Base-by-base conservation (phyloP, 495 filamentous ascomycete species). In the Diplogelasinospora grovesii region DNA sequence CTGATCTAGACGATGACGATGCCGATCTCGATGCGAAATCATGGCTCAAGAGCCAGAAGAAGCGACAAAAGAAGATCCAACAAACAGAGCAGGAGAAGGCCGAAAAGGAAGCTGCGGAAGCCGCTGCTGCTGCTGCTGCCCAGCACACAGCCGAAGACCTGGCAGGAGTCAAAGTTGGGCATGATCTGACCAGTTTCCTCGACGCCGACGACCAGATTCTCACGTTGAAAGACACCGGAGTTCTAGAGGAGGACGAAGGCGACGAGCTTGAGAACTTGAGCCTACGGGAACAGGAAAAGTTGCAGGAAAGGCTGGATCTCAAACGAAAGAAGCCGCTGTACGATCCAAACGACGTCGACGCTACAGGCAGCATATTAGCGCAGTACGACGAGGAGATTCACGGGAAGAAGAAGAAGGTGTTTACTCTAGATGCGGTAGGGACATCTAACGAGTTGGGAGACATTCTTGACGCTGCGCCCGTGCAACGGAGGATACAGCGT, bases 321-420 rank as follows among this genome's bases (percentile, higher is more conserved):
- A 95, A 96, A 71, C 95, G 92, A 77, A 86, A 86, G 63, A 88
- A 85, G 63, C 85, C 85, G 0, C 78, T 80, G 2, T 98, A 98
- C 52, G 84, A 97, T 51, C 89, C 89, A 2, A 75, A 85, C 48
- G 82, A 82, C 31, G 69, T 78, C 11, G 79, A 79, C 40, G 84
- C 82, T 44, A 74, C 73, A 38, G 83, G 78, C 36, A 67, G 66
- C 3, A 74, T 98, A 20, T 66, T 98, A 31, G 73, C 79, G 16
- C 87, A 98, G 42, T 98, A 98, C 56, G 92, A 97, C 49, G 90
- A 95, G 54, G 89, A 93, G 53, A 94, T 95, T 33, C 77, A 86
- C 27, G 89, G 88, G 39, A 95, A 94, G 66, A 92, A 90, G 64
- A 74, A 77, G 35, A 96, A 94, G 63, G 69, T 72, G 11, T 97